Evolutionary conservation across 2,329 filamentous ascomycete genomes (phyloP).

Genomic region (Talaromyces marneffei): DNA sequence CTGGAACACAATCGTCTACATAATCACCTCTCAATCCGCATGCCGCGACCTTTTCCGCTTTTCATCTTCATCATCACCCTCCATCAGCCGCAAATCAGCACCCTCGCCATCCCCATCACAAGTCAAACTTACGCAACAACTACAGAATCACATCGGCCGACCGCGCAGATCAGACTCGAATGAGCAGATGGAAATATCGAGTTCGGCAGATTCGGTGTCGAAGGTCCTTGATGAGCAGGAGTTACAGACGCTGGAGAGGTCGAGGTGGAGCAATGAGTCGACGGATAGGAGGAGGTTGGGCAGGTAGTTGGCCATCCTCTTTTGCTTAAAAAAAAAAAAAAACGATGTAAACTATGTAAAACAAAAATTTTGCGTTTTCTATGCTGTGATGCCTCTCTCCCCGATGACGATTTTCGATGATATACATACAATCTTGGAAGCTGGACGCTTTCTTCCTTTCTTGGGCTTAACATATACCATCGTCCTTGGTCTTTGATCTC

Average conservation of each 20-base stretch:
- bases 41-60: conserved; percentile 2
- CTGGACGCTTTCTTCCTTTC: background rate
- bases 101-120: conserved; percentile 10
- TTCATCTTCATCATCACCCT: background rate
- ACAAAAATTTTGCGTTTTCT: background rate
- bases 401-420: background rate
- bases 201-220: background rate
- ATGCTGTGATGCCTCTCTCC: background rate
- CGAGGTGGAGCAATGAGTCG: conserved; percentile 12
- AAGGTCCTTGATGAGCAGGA: conserved; percentile 1
- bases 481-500: no score
- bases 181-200: background rate
- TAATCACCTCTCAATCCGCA: conserved; percentile 51
- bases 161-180: conserved; percentile 7
- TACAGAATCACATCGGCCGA: conserved; percentile 5
- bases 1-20: conserved; percentile 72
- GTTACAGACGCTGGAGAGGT: conserved; percentile 1
- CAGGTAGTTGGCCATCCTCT: background rate
- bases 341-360: background rate
- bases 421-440: background rate
- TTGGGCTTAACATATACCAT: background rate
- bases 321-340: no score
- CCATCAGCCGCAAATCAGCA: background rate
- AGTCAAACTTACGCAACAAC: background rate
- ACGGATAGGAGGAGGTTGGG: background rate